A percentile compares a stretch with the other conserved stretches of the same genome.
These are phyloP conservation scores for Cucurbita ficifolia DNA, from an alignment of 306 rosid species.

Conservation along the genomic window DNA sequence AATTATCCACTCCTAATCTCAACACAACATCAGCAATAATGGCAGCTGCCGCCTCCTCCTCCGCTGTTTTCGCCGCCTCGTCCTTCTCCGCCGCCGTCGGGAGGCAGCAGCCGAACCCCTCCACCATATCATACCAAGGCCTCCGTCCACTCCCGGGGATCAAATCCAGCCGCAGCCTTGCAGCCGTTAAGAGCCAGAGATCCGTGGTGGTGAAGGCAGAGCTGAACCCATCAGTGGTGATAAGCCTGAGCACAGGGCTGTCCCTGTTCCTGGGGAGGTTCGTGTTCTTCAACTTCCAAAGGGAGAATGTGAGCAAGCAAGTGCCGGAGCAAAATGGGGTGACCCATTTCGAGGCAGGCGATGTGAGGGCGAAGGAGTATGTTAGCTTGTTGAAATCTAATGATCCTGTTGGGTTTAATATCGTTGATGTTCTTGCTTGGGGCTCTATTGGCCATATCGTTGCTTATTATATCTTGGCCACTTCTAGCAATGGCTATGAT, in stretches of 20 bases:
- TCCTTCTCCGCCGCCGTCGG: slow-evolving; percentile 25
- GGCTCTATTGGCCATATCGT: slow-evolving; percentile 83
- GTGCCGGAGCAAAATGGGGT: slow-evolving; percentile 94
- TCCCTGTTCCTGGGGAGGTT: slow-evolving; percentile 86
- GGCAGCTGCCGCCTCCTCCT: slow-evolving; percentile 39
- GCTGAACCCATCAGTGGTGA: slow-evolving; percentile 56
- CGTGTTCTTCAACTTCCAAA: slow-evolving; percentile 96
- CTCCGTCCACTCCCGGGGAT: slow-evolving; percentile 32
- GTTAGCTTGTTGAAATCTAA: slow-evolving; percentile 84
- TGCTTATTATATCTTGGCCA: slow-evolving; percentile 90
- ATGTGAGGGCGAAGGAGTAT: slow-evolving; percentile 74
- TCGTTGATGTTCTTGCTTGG: slow-evolving; percentile 95
- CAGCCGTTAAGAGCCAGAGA: slow-evolving; percentile 12
- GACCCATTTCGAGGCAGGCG: slow-evolving; percentile 90
- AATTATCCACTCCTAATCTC: not conserved
- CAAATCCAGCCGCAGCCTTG: not conserved
- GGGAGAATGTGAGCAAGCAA: slow-evolving; percentile 92
- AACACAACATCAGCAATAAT: not conserved
- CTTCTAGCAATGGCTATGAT: slow-evolving; percentile 88
- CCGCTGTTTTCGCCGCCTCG: slow-evolving; percentile 31
- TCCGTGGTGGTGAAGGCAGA: slow-evolving; percentile 48
- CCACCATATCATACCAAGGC: slow-evolving; percentile 56
- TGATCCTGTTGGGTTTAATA: slow-evolving; percentile 95
- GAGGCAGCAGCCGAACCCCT: slow-evolving; percentile 21
- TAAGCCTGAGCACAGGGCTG: slow-evolving; percentile 92